Evolutionary conservation across 805 yeast species (phyloP), one percentile per base, ranked within the genome.

Genomic region (Pichia scutulata): DNA sequence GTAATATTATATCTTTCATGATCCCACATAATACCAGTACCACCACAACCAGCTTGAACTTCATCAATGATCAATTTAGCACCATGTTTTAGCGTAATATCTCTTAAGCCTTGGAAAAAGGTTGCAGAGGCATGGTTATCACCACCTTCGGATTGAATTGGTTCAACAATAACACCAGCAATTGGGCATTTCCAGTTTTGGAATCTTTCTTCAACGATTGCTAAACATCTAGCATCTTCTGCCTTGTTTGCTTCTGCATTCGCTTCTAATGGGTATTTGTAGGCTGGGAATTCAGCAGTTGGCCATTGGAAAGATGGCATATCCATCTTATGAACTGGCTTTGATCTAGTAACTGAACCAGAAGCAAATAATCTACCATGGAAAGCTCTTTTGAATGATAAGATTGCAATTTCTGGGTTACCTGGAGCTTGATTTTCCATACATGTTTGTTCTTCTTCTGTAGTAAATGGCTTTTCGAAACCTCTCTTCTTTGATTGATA

Each of bases 271-370:
- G 88, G 82, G 68, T 84, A 87, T 59, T 80, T 81, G 64, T 74
- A 73, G 55, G 77, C 76, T 28, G 96, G 82, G 73, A 86, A 93
- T 68, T 88, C 89, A 50, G 97, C 97, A 68, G 86, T 89, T 64
- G 98, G 98, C 97, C 97, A 90, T 64, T 87, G 80, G 74, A 90
- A 90, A 7, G 96, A 82, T 54, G 98, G 98, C 71, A 92, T 74
- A 69, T 84, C 90, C 68, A 90, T 73, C 73, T 92, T 90, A 76
- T 90, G 98, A 60, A 92, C 79, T 57, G 97, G 96, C 75, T 89
- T 92, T 51, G 97, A 89, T 67, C 96, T 81, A 39, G 98, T 90
- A 57, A 88, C 81, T 7, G 96, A 86, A 42, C 87, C 89, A 49
- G 95, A 79, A 23, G 96, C 98, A 71, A 90, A 89, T 56, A 89